Evolutionary conservation across 176 grass and related monocot species (phyloP), one percentile per base, ranked within the genome.

Genomic region (Avena insularis): DNA sequence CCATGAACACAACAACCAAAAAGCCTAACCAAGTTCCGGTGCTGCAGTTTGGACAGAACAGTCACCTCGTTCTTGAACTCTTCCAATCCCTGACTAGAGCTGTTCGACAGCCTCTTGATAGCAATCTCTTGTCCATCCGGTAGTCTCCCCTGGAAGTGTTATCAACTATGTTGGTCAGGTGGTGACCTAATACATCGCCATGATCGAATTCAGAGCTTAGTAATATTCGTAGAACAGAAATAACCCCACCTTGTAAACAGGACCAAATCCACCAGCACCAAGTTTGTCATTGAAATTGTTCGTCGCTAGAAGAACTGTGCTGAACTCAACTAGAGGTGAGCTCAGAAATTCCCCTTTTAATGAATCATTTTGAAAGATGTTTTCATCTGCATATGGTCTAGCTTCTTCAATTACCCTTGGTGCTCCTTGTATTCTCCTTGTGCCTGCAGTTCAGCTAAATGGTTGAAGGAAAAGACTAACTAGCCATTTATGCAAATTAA

Each of bases 51-150:
- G 61, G 91, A 88, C 56, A 96, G 86, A 59, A 96, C 86, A 17
- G 55, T 82, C 33, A 96, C 89, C 82, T 96, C 94, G 60, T 92
- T 93, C 86, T 91, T 87, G 68, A 96, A 93, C 75, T 96, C 94
- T 76, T 90, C 86, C 17, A 77, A 35, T 16, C 91, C 91, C 79
- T 96, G 91, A 20, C 79, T 64, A 0, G 94, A 96, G 51, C 81
- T 88, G 36, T 54, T 87, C 2, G 91, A 91, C 67, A 93, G 85
- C 79, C 82, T 96, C 74, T 96, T 96, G 62, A 96, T 61, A 72
- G 91, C 94, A 27, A 96, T 85, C 21, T 96, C 91, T 70, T 92
- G 85, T 33, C 94, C 94, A 91, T 88, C 85, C 23, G 91, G 86
- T 70, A 95, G 79, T 81, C 19, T 87, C 3, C 93, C 93, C 93